phyloP scores from a whole-genome alignment of 176 grass and related monocot species.

The Cenchrus purpureus region DNA sequence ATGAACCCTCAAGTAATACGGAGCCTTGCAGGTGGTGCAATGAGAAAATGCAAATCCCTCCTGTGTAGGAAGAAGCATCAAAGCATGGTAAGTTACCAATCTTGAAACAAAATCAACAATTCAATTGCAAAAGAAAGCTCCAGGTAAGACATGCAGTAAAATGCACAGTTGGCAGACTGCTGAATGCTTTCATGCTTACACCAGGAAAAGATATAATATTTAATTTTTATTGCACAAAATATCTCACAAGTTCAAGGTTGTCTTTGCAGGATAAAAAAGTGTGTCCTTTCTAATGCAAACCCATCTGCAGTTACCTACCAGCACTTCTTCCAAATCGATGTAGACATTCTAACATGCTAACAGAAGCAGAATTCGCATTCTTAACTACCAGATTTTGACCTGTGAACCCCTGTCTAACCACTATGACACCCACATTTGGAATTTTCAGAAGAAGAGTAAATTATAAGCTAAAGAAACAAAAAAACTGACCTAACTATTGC shows the following conservation, averaged over 20 bases:
- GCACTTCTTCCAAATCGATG: constrained; percentile 36
- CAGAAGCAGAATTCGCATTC: constrained; percentile 40
- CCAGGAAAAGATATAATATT: neutral
- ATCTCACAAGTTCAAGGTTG: neutral
- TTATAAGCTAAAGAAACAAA: constrained; percentile 4
- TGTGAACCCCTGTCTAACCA: constrained; percentile 37
- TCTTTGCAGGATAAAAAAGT: neutral
- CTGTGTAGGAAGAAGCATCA: constrained; percentile 56
- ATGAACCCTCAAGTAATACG: constrained; percentile 97
- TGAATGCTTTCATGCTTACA: constrained; percentile 21
- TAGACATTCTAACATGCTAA: constrained; percentile 50
- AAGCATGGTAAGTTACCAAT: neutral
- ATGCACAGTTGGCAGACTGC: constrained; percentile 21
- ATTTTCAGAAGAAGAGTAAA: constrained; percentile 7
- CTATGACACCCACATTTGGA: neutral
- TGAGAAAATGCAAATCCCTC: constrained; percentile 99
- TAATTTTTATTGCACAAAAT: neutral
- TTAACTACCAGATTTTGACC: constrained; percentile 45
- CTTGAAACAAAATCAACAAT: neutral
- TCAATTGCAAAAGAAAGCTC: constrained; percentile 16
- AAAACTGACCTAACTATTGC: neutral
- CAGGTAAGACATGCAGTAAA: constrained; percentile 15
- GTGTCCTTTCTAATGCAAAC: neutral
- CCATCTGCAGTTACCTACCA: constrained; percentile 35
- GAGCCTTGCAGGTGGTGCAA: constrained; percentile 99